Percentiles rank a stretch among this genome's conserved stretches.
These are phyloP conservation scores for Trichosporon faecale DNA, from an alignment of 1,284 basidiomycete genomes.

Conservation along the genomic window DNA sequence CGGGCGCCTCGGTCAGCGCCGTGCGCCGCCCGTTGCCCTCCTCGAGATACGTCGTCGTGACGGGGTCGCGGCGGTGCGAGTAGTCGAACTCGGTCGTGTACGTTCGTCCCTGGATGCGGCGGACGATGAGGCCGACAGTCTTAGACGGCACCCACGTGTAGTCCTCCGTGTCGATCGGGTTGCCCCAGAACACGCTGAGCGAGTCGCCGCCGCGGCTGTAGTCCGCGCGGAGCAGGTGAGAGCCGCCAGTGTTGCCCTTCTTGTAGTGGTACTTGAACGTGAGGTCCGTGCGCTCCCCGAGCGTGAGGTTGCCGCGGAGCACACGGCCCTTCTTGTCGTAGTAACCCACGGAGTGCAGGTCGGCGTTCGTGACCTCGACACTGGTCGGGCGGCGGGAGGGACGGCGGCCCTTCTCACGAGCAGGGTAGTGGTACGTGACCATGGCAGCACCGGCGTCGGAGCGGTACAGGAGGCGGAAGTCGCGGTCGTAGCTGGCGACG, in stretches of 20 bases:
- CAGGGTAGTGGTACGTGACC: slow-evolving; percentile 12
- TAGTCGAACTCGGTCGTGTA: slow-evolving; percentile 18
- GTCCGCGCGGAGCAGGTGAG: slow-evolving; percentile 17
- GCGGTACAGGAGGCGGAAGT: slow-evolving; percentile 12
- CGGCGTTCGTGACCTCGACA: slow-evolving; percentile 1
- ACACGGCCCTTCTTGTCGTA: slow-evolving; percentile 16
- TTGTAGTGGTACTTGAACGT: slow-evolving; percentile 19
- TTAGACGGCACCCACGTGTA: slow-evolving; percentile 19
- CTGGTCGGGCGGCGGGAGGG: slow-evolving; percentile 15
- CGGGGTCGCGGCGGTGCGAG: slow-evolving; percentile 16
- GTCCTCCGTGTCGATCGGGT: slow-evolving; percentile 12
- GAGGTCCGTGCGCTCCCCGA: slow-evolving; percentile 5
- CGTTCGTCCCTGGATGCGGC: slow-evolving; percentile 4
- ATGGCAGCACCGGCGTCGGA: neutral
- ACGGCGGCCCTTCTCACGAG: neutral
- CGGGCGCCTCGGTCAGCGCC: slow-evolving; percentile 4
- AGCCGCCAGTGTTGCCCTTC: slow-evolving; percentile 3
- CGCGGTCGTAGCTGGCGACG: slow-evolving; percentile 9
- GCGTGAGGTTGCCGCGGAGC: slow-evolving; percentile 8
- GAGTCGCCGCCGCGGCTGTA: neutral
- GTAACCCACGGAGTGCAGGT: neutral
- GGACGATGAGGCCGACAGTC: slow-evolving; percentile 15
- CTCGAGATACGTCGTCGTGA: slow-evolving; percentile 14
- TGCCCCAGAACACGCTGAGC: slow-evolving; percentile 20
- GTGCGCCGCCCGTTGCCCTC: slow-evolving; percentile 11